Percentiles rank a stretch among this genome's conserved stretches.
phyloP scores from a whole-genome alignment of 345 rosid species.

The Eucalyptus albens region DNA sequence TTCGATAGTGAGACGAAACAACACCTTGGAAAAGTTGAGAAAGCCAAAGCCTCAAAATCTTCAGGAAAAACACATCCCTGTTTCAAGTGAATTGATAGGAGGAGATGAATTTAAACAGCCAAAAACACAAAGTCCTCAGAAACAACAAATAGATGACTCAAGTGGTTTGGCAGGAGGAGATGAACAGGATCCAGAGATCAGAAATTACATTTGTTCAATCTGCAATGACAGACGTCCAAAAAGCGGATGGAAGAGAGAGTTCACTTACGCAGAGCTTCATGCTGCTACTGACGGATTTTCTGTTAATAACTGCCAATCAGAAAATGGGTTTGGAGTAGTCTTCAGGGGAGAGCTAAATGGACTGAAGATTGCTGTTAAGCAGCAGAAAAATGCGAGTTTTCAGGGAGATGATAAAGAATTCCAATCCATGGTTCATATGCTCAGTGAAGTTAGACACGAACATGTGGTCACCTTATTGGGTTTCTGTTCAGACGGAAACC shows the following conservation, averaged over 20 bases:
- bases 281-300: conserved; percentile 46
- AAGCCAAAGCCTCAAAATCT: background rate
- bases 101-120: background rate
- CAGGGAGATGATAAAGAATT: conserved; percentile 49
- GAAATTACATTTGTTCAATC: conserved; percentile 23
- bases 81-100: background rate
- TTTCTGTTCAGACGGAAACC: conserved; percentile 43
- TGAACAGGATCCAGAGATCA: background rate
- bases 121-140: background rate
- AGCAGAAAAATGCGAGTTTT: conserved; percentile 28
- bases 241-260: conserved; percentile 36
- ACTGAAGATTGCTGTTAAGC: conserved; percentile 42
- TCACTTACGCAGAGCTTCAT: conserved; percentile 41
- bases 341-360: conserved; percentile 31
- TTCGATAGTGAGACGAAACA: conserved; percentile 27
- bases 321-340: conserved; percentile 53
- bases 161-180: background rate
- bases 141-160: background rate
- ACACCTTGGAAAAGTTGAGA: conserved; percentile 19
- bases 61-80: background rate
- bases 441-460: conserved; percentile 43
- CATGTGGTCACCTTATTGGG: conserved; percentile 47
- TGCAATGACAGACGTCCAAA: conserved; percentile 43
- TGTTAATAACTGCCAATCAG: conserved; percentile 23
- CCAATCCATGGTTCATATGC: conserved; percentile 42